Evolutionary conservation across 2,329 filamentous ascomycete genomes (phyloP), one percentile per base, ranked within the genome.

Genomic region (Drechslerella coelobrocha): DNA sequence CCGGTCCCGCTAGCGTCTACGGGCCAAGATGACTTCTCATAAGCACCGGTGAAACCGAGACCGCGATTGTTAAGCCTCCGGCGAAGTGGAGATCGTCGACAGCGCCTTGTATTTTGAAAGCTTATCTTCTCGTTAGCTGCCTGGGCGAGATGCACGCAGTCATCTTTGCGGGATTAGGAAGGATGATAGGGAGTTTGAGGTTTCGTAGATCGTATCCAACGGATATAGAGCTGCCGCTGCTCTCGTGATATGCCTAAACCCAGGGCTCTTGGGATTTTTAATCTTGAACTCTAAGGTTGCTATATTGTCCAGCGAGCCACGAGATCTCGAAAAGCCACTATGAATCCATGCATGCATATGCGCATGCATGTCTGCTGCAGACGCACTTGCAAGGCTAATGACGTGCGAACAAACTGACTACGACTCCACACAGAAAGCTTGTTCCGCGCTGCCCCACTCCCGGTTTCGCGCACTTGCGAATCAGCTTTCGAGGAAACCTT

Each of bases 371-470:
- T n/a, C n/a, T n/a, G n/a, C n/a, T n/a, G n/a, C n/a, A n/a, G n/a
- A n/a, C n/a, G n/a, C n/a, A n/a, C n/a, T n/a, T n/a, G 31, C 12
- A 59, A 48, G 65, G 51, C 19, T 21, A 37, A 59, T 69, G 65
- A 69, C 65, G 65, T 69, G 57, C 65, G 57, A 62, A 57, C 57
- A 61, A 45, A 41, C 41, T 37, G 31, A 29, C 55, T 47, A 45
- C 41, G 54, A 48, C 65, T 39, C 65, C 57, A 56, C 65, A 53
- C 4, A 57, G 65, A 69, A 69, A 69, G 65, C 65, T 69, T 69
- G 57, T 61, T 43, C 12, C 27, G 19, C 21, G 21, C 23, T 52
- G 26, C 21, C 14, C 23, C 57, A 56, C 65, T 57, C 39, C 57
- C 57, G 26, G 65, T 52, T 69, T 69, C 52, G 24, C 27, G 4